Evolutionary conservation across 2,329 filamentous ascomycete genomes (phyloP).

Genomic region (Calycina herbarum): DNA sequence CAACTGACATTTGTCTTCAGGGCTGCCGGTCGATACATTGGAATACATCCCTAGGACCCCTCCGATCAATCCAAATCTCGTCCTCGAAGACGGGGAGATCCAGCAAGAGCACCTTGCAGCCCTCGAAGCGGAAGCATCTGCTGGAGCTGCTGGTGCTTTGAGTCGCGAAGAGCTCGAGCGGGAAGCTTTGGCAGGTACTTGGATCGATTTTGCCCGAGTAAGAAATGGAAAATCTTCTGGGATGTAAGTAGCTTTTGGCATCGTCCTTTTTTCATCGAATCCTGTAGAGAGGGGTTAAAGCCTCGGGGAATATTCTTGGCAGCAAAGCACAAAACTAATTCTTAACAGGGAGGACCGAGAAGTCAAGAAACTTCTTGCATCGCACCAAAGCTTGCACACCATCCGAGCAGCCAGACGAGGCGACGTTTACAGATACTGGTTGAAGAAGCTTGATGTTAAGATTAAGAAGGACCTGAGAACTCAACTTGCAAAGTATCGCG

Average conservation of each 20-base stretch:
- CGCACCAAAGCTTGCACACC: constrained; percentile 29
- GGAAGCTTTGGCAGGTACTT: constrained; percentile 29
- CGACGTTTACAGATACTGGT: constrained; percentile 35
- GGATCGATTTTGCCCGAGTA: constrained; percentile 29
- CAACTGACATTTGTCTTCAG: constrained; percentile 17
- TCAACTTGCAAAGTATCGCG: constrained; percentile 27
- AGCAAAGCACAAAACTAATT: background rate
- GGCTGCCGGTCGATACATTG: constrained; percentile 29
- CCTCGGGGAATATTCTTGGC: background rate
- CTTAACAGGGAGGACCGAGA: constrained; percentile 17
- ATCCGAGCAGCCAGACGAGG: constrained; percentile 32
- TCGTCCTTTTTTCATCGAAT: background rate
- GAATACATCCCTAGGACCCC: constrained; percentile 30
- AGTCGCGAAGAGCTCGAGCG: constrained; percentile 24
- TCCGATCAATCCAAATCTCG: constrained; percentile 27
- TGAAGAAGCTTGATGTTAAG: constrained; percentile 28
- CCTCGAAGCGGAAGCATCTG: constrained; percentile 23
- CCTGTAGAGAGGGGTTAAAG: background rate
- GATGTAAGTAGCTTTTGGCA: background rate
- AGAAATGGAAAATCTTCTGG: constrained; percentile 28
- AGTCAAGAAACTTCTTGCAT: constrained; percentile 24
- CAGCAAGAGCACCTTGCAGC: constrained; percentile 34
- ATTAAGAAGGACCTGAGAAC: constrained; percentile 23
- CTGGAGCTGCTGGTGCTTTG: constrained; percentile 10
- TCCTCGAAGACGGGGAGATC: constrained; percentile 33